These are phyloP conservation scores for Meira miltonrushii DNA, from an alignment of 1,284 basidiomycete genomes.

Conservation along the genomic window DNA sequence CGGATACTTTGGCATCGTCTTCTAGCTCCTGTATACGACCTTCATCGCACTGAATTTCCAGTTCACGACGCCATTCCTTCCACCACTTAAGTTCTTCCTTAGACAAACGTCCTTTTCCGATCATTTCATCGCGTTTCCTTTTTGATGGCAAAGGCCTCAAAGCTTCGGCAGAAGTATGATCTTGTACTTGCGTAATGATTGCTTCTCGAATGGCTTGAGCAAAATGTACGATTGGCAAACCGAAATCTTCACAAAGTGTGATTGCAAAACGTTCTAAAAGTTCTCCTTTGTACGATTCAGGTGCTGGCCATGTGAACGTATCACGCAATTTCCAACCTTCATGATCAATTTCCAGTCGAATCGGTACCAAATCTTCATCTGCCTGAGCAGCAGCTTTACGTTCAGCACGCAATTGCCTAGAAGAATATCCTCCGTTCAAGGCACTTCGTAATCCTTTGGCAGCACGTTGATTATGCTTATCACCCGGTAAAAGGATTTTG, in stretches of 20 bases:
- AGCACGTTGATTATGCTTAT: constrained; percentile 57
- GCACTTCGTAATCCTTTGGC: constrained; percentile 54
- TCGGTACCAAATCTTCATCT: constrained; percentile 75
- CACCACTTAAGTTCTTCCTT: constrained; percentile 22
- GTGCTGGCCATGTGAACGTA: constrained; percentile 91
- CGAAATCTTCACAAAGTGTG: constrained; percentile 85
- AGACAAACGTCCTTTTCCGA: constrained; percentile 10
- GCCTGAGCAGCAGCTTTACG: constrained; percentile 37
- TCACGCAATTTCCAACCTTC: constrained; percentile 81
- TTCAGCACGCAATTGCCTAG: constrained; percentile 54
- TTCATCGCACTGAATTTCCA: constrained; percentile 7
- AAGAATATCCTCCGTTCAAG: constrained; percentile 28
- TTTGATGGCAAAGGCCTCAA: constrained; percentile 19
- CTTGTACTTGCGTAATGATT: constrained; percentile 80
- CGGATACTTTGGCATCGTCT: constrained; percentile 43
- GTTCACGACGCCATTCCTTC: constrained; percentile 15
- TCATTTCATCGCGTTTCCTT: constrained; percentile 4
- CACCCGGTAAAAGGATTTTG: constrained; percentile 34
- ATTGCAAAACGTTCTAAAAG: constrained; percentile 85
- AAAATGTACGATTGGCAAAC: constrained; percentile 65
- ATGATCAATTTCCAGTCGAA: constrained; percentile 89
- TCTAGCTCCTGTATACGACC: constrained; percentile 14
- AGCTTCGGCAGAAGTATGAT: constrained; percentile 57
- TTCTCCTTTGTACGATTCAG: constrained; percentile 68
- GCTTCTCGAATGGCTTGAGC: constrained; percentile 70